These are phyloP conservation scores for Zasmidium citrigriseum DNA, from an alignment of 2,329 filamentous ascomycete genomes.

Conservation along the genomic window DNA sequence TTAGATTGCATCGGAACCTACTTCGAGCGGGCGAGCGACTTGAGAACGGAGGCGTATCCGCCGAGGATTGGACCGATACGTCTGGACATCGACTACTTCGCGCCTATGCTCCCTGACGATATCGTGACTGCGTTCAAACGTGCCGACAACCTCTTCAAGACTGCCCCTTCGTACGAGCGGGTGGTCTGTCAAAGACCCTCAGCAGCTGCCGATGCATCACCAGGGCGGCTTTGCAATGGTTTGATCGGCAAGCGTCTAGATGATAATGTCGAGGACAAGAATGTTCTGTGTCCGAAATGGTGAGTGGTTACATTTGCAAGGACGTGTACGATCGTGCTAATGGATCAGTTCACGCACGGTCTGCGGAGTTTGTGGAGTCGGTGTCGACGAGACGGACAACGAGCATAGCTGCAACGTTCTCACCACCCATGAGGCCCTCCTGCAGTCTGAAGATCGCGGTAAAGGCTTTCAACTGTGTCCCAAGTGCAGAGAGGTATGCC, in stretches of 20 bases:
- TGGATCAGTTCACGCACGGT: neutral
- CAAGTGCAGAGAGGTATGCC: neutral
- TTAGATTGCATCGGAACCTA: neutral
- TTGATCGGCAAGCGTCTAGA: neutral
- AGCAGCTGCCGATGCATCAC: neutral
- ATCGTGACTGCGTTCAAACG: neutral
- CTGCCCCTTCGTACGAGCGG: neutral
- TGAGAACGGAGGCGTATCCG: neutral
- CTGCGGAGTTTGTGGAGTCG: neutral
- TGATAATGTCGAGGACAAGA: neutral
- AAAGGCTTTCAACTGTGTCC: neutral
- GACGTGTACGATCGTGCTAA: neutral
- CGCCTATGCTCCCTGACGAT: neutral
- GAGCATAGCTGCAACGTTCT: neutral
- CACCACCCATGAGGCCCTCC: neutral
- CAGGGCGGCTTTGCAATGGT: neutral
- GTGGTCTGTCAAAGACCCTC: neutral
- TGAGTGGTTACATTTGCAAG: neutral
- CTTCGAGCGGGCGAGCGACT: neutral
- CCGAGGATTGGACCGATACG: neutral
- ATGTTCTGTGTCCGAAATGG: neutral
- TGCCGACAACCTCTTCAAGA: neutral
- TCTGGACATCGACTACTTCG: neutral
- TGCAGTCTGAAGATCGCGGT: neutral
- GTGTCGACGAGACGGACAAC: neutral